Evolutionary conservation across 2,329 filamentous ascomycete genomes (phyloP).

Genomic region (Cryphonectria parasitica): DNA sequence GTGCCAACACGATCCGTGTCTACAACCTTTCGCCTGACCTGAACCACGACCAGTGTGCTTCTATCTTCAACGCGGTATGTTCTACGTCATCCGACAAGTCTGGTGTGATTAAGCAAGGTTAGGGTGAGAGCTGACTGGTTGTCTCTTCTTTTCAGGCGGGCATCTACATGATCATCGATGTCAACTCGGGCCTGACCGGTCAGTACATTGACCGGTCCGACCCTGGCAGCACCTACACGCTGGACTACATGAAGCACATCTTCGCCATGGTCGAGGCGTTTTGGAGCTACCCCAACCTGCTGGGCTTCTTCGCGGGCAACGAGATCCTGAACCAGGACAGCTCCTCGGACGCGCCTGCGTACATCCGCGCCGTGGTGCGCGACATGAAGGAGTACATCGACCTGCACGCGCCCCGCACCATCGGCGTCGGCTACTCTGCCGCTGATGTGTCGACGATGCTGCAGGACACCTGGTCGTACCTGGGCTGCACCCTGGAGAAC

Average conservation of each 20-base stretch:
- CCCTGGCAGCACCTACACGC: constrained; percentile 54
- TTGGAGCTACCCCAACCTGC: constrained; percentile 61
- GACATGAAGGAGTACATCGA: constrained; percentile 78
- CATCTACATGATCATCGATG: constrained; percentile 52
- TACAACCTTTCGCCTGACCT: constrained; percentile 64
- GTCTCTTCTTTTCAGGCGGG: constrained; percentile 40
- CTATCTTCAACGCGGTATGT: constrained; percentile 58
- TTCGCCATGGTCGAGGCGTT: constrained; percentile 65
- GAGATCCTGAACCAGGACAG: constrained; percentile 71
- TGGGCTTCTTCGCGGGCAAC: constrained; percentile 72
- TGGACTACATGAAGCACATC: constrained; percentile 60
- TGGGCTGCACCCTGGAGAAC: constrained; percentile 63
- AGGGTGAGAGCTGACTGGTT: background rate
- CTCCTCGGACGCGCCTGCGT: constrained; percentile 63
- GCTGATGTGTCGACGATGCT: constrained; percentile 72
- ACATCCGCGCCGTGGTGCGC: constrained; percentile 70
- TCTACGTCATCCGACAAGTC: too few species aligned
- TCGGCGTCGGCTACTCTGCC: constrained; percentile 76
- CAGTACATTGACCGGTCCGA: constrained; percentile 55
- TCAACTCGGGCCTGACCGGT: constrained; percentile 60
- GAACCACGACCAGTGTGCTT: constrained; percentile 64
- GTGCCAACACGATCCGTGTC: constrained; percentile 65
- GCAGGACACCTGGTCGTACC: constrained; percentile 71
- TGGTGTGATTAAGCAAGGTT: too few species aligned
- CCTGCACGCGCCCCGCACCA: constrained; percentile 64